Evolutionary conservation across 805 yeast species (phyloP).

Genomic region (Nakazawaea siamensis): DNA sequence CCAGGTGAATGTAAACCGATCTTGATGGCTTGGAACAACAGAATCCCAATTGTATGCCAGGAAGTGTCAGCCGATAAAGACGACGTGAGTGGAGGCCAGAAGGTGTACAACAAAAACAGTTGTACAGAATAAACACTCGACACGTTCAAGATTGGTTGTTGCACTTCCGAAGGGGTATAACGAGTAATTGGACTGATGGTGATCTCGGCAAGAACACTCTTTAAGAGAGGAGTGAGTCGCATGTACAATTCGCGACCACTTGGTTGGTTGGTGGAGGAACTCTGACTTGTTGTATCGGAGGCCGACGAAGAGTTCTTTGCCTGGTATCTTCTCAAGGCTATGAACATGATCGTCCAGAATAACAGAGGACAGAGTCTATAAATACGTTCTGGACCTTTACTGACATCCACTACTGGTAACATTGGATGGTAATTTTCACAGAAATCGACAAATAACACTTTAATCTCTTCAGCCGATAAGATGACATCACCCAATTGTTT

Average conservation of each 20-base stretch:
- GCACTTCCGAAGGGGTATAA: slow-evolving; percentile 69
- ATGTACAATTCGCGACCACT: slow-evolving; percentile 37
- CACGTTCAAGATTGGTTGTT: slow-evolving; percentile 77
- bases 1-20: slow-evolving; percentile 87
- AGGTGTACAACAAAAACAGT: slow-evolving; percentile 78
- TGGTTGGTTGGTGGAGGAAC: slow-evolving; percentile 12
- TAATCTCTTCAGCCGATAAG: slow-evolving; percentile 53
- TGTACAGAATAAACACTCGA: slow-evolving; percentile 92
- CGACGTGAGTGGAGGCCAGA: slow-evolving; percentile 96
- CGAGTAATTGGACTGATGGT: slow-evolving; percentile 87
- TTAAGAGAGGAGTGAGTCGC: slow-evolving; percentile 59
- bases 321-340: slow-evolving; percentile 59
- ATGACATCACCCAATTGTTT: slow-evolving; percentile 66
- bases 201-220: slow-evolving; percentile 75
- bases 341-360: slow-evolving; percentile 89
- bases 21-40: slow-evolving; percentile 85
- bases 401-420: slow-evolving; percentile 79
- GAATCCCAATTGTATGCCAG: slow-evolving; percentile 92
- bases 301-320: slow-evolving; percentile 16
- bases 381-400: slow-evolving; percentile 73
- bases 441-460: slow-evolving; percentile 58
- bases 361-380: slow-evolving; percentile 78
- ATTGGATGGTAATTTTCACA: slow-evolving; percentile 75
- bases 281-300: slow-evolving; percentile 20
- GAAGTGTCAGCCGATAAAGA: slow-evolving; percentile 92